Evolutionary conservation across 805 yeast genomes (phyloP).

Genomic region (Lipomyces chichibuensis): DNA sequence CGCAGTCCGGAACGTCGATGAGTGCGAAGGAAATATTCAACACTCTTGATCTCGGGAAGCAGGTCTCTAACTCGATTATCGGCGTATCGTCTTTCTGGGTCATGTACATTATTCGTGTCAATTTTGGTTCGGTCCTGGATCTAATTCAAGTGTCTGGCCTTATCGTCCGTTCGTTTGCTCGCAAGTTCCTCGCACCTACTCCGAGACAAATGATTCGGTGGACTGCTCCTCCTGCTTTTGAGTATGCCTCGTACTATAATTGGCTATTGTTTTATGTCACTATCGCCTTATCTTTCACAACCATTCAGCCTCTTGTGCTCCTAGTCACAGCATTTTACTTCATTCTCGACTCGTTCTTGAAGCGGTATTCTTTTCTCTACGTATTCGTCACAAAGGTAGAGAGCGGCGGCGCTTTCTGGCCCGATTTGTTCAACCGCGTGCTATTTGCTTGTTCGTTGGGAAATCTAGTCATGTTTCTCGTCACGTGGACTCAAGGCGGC

Average conservation of each 20-base stretch:
- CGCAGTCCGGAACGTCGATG: constrained; percentile 23
- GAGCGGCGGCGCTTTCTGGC: constrained; percentile 47
- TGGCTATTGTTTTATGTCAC: constrained; percentile 44
- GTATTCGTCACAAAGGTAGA: constrained; percentile 46
- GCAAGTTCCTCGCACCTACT: constrained; percentile 40
- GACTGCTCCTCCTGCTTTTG: constrained; percentile 45
- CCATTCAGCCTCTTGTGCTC: constrained; percentile 47
- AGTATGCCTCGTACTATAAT: constrained; percentile 43
- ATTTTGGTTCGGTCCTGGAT: constrained; percentile 41
- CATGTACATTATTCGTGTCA: constrained; percentile 45
- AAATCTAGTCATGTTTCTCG: constrained; percentile 44
- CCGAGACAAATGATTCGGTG: constrained; percentile 41
- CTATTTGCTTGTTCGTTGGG: constrained; percentile 45
- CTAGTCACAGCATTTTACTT: constrained; percentile 43
- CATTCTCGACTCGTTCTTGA: constrained; percentile 41
- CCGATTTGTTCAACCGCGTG: constrained; percentile 42
- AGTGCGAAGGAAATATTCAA: constrained; percentile 40
- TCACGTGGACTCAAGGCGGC: constrained; percentile 47
- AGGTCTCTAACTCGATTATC: constrained; percentile 45
- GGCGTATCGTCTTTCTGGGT: constrained; percentile 49
- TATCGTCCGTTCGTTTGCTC: constrained; percentile 37
- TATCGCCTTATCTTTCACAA: constrained; percentile 45
- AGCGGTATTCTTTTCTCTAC: constrained; percentile 45
- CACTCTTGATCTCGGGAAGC: constrained; percentile 41
- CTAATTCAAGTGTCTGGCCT: constrained; percentile 42